Evolutionary conservation across 768 basidiomycete genomes (phyloP), one percentile per base, ranked within the genome.

Genomic region (Boletus tylopilopsis): DNA sequence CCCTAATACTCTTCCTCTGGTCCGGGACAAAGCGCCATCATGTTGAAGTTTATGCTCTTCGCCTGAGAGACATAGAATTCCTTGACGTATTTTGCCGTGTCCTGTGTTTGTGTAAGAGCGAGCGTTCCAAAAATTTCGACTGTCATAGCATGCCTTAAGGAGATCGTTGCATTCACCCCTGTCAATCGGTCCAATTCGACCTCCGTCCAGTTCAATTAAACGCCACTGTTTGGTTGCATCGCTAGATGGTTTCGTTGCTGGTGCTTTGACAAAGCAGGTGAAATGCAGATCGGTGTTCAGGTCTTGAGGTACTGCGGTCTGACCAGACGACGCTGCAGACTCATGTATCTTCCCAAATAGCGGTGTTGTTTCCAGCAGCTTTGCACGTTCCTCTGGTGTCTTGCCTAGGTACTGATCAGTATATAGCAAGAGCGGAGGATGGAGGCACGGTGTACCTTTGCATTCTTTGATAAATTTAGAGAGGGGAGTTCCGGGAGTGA

Each of bases 201-300:
- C 70, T 1, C 94, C 94, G 68, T 96, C 93, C 40, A 98, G 71
- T 66, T 96, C 94, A 38, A 95, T 71, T 7, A 96, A 66, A 39
- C 86, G 76, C 68, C 54, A 61, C 60, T 30, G 60, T 57, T 53
- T 67, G 53, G 10, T 60, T 56, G 27, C 15, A 50, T 18, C 64
- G 47, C 36, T 53, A 47, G 25, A 40, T 12, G 19, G 47, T 2
- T 66, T 64, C 2, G 71, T 63, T 27, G 68, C 72, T 2, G 83
- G 81, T 0, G 87, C 88, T 50, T 77, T 75, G 29, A 96, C 80
- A 59, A 96, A 97, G 59, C 85, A 84, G 1, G 88, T 89, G 56
- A 94, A 97, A 68, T 96, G 94, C 8, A 91, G 73, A 58, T 89
- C 76, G 0, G 87, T 87, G 33, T 90, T 74, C 9, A 84, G 72